Evolutionary conservation across 768 basidiomycete species (phyloP), one percentile per base, ranked within the genome.

Genomic region (Coprinopsis sp.): DNA sequence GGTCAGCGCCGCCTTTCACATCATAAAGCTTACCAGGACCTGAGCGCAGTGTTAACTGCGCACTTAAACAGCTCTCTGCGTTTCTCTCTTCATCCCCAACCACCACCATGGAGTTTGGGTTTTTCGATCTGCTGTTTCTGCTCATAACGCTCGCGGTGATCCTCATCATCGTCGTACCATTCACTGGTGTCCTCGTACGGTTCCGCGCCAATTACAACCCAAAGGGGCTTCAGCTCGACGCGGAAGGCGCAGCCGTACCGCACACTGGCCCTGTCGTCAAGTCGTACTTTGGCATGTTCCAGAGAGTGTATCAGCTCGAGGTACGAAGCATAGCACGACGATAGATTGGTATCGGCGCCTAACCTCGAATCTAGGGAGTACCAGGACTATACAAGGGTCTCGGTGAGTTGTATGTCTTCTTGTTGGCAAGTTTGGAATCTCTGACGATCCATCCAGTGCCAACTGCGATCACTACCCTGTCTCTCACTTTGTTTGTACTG

Each of bases 131-230:
- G 8, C 33, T 73, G 6, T 44, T 78, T 10, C 57, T 81, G 4
- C 44, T 77, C 14, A 51, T 71, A 8, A 76, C 81, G 18, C 56
- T 80, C 22, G 64, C 66, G 19, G 34, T 83, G 28, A 79, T 77
- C 28, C 62, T 87, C n/a, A 71, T 67, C 28, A 59, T 85, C 22
- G 66, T 79, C 14, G 77, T 87, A 4, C 78, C 81, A 10, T 64
- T 88, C 11, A 73, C 78, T 6, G 88, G 87, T 3, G 71, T 82
- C 11, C 70, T 90, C 8, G 82, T 91, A 6, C 76, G 88, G 37
- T 81, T 87, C 60, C 74, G 90, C 64, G 87, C 86, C 24, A 89
- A 91, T 59, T 91, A 87, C 69, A 88, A 87, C 58, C 90, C 90
- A 2, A 87, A 85, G 62, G 87, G 84, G 28, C 79, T 92, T 31